Conservation (phyloP, 2,329 filamentous ascomycete genomes). For the Fusarium graminum region DNA sequence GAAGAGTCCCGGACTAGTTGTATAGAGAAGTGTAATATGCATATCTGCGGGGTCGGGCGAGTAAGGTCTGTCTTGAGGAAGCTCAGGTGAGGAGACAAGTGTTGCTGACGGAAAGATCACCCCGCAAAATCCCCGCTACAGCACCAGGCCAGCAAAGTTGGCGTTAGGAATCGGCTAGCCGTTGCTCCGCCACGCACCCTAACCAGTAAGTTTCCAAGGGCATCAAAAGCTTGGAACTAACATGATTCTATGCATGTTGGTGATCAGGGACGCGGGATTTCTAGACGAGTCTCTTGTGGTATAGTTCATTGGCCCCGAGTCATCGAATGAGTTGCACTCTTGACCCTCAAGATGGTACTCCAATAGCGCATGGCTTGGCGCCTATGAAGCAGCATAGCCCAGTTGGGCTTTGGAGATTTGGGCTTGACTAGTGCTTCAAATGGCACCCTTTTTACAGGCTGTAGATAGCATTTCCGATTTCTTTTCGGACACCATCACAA, state of each 20-base stretch:
- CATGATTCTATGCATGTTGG: not conserved
- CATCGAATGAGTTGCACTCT: not conserved
- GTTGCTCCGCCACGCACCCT: slow-evolving; percentile 4
- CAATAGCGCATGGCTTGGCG: not conserved
- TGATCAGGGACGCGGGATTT: slow-evolving; percentile 19
- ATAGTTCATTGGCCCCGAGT: not conserved
- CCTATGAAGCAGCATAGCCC: not conserved
- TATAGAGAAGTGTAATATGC: not conserved
- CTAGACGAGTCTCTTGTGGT: slow-evolving; percentile 1
- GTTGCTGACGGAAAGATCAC: not conserved
- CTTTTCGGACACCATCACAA: not conserved
- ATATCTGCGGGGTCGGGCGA: slow-evolving; percentile 13
- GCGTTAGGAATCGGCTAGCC: not conserved
- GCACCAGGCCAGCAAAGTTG: not conserved
- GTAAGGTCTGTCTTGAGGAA: not conserved
- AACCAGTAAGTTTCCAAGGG: not conserved
- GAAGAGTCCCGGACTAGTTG: slow-evolving; percentile 15
- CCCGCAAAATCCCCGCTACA: not conserved
- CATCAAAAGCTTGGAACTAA: not conserved
- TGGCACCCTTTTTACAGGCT: not conserved
- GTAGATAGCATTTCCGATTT: not conserved
- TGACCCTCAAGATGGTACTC: slow-evolving; percentile 1
- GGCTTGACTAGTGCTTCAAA: not conserved
- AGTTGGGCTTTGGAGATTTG: not conserved
- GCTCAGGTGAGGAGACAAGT: not conserved